phyloP scores from a whole-genome alignment of 495 filamentous ascomycete genomes.

The Trichoderma gamsii region DNA sequence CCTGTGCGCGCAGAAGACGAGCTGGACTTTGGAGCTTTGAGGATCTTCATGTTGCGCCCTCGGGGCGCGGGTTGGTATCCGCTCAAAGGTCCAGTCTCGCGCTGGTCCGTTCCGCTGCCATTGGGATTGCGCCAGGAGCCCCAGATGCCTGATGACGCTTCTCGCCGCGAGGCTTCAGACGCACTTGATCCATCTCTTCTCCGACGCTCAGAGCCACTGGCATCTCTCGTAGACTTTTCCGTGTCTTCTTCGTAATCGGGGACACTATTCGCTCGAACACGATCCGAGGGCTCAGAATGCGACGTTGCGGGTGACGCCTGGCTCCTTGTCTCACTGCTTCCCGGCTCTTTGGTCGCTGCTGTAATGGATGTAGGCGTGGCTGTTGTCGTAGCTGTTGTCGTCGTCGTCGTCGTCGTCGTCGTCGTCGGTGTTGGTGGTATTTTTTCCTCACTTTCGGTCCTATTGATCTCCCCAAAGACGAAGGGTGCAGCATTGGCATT shows the following conservation, averaged over 20 bases:
- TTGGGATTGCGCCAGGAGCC: constrained; percentile 59
- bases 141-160: constrained; percentile 52
- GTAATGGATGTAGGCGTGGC: not conserved
- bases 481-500: constrained; percentile 46
- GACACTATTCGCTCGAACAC: constrained; percentile 28
- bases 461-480: constrained; percentile 31
- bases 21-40: constrained; percentile 57
- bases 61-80: constrained; percentile 53
- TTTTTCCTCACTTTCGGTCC: not conserved
- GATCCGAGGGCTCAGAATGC: constrained; percentile 29
- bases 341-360: constrained; percentile 11
- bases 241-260: constrained; percentile 38
- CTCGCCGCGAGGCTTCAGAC: constrained; percentile 35
- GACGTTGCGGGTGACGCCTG: constrained; percentile 24
- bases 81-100: constrained; percentile 43
- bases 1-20: constrained; percentile 43
- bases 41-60: constrained; percentile 66
- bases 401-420: no score
- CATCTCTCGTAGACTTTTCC: constrained; percentile 28
- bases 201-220: constrained; percentile 20
- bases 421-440: constrained; percentile 14
- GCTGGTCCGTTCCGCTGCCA: constrained; percentile 41
- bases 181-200: constrained; percentile 29
- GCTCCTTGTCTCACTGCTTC: constrained; percentile 13
- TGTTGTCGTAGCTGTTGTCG: constrained; percentile 21